Conservation (phyloP, 129 eudicot species). For the Artemisia annua region DNA sequence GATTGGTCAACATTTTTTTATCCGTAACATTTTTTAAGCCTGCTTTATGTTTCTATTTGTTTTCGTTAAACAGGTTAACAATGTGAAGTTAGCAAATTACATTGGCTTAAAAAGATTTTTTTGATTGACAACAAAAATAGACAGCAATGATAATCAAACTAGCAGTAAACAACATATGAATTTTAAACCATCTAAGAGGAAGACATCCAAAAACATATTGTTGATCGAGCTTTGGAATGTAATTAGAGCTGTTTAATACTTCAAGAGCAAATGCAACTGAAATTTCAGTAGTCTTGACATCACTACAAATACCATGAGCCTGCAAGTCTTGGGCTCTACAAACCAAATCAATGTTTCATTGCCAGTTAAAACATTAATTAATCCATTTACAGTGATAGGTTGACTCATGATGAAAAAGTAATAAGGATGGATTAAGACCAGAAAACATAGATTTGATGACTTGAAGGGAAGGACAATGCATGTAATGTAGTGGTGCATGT, state of each 20-base stretch:
- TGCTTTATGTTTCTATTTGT: neutral
- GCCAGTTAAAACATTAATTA: conserved; percentile 63
- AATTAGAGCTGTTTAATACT: conserved; percentile 42
- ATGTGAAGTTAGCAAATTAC: conserved; percentile 47
- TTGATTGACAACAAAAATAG: too few relatives aligned
- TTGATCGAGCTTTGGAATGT: conserved; percentile 56
- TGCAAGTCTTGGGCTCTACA: conserved; percentile 54
- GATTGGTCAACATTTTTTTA: conserved; percentile 39
- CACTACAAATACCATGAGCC: conserved; percentile 52
- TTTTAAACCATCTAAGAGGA: conserved; percentile 82
- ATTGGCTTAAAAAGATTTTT: conserved; percentile 68
- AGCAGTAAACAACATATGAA: too few relatives aligned
- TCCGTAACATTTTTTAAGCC: neutral
- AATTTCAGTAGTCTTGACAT: conserved; percentile 72
- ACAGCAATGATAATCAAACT: too few relatives aligned
- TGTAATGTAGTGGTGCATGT: neutral
- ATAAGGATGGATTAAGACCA: conserved; percentile 86
- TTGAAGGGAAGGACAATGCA: too few relatives aligned
- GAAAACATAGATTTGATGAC: conserved; percentile 62
- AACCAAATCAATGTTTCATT: conserved; percentile 71
- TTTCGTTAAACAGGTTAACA: conserved; percentile 48
- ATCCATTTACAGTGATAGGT: conserved; percentile 61
- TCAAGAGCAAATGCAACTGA: conserved; percentile 79
- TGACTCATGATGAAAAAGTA: conserved; percentile 78
- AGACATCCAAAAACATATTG: conserved; percentile 95